A percentile compares a stretch with the other conserved stretches of the same genome.
Conservation (phyloP, 106 monocot species). For the Phalaenopsis aphrodite region DNA sequence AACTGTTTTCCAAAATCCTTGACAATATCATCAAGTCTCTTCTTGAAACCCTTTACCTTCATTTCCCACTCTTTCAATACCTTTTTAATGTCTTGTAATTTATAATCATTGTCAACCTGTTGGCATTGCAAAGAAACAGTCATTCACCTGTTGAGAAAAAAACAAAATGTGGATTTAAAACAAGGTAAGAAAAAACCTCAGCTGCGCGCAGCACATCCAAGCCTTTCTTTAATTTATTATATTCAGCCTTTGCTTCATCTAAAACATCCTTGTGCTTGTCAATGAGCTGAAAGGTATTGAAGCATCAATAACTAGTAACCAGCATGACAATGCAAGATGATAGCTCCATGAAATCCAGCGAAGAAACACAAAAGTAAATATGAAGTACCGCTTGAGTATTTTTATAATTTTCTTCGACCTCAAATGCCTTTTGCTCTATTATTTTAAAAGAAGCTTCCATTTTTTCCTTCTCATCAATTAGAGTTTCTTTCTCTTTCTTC, state of each 20-base stretch:
- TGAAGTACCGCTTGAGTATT: constrained; percentile 67
- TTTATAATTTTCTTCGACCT: constrained; percentile 71
- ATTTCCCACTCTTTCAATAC: constrained; percentile 67
- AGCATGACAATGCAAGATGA: neutral
- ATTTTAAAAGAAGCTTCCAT: constrained; percentile 58
- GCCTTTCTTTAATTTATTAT: constrained; percentile 65
- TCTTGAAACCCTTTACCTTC: constrained; percentile 68
- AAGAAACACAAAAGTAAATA: neutral
- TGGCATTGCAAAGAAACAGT: neutral
- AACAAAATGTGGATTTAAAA: neutral
- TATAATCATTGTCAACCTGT: constrained; percentile 81
- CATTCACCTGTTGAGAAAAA: constrained; percentile 2
- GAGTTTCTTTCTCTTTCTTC: constrained; percentile 68
- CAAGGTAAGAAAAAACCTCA: constrained; percentile 43
- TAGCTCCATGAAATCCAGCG: neutral
- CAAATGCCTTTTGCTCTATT: constrained; percentile 70
- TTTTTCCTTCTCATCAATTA: constrained; percentile 56
- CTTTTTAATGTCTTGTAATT: constrained; percentile 73
- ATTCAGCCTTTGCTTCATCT: constrained; percentile 58
- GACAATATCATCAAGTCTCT: constrained; percentile 68
- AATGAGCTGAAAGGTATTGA: constrained; percentile 50
- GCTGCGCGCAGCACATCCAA: constrained; percentile 74
- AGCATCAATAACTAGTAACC: neutral
- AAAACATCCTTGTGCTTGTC: constrained; percentile 75
- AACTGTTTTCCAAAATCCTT: constrained; percentile 54